These are phyloP conservation scores for Penicillium vulpinum DNA, from an alignment of 2,329 filamentous ascomycete species.

Conservation along the genomic window DNA sequence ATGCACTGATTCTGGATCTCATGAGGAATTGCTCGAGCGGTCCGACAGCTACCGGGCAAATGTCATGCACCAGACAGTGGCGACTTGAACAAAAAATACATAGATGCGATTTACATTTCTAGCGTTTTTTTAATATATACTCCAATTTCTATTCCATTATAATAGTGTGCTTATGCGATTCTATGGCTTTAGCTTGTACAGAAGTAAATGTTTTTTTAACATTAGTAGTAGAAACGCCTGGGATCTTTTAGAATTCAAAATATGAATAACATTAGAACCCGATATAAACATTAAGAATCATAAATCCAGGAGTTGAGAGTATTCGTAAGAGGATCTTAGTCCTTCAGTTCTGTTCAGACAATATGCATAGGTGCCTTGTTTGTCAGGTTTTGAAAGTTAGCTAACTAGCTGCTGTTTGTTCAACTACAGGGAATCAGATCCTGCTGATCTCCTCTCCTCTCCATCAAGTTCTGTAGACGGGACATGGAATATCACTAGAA, in stretches of 20 bases:
- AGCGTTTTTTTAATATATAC: constrained; percentile 4
- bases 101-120: constrained; percentile 1
- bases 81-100: constrained; percentile 13
- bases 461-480: background rate
- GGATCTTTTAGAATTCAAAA: background rate
- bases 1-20: constrained; percentile 63
- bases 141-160: background rate
- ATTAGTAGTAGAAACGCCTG: background rate
- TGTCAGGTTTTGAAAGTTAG: too few relatives aligned
- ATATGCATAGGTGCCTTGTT: too few relatives aligned
- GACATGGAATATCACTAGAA: background rate
- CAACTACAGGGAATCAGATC: too few relatives aligned
- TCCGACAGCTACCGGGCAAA: constrained; percentile 44
- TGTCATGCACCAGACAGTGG: constrained; percentile 40
- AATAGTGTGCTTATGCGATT: background rate
- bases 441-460: too few relatives aligned
- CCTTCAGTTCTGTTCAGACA: too few relatives aligned
- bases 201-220: too few relatives aligned
- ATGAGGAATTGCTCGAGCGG: constrained; percentile 58
- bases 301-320: background rate
- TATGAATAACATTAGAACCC: too few relatives aligned
- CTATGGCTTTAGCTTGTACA: too few relatives aligned
- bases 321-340: too few relatives aligned
- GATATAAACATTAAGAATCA: too few relatives aligned
- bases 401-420: too few relatives aligned